phyloP scores from a whole-genome alignment of 352 stramenopile species.

The Phytophthora ramorum region DNA sequence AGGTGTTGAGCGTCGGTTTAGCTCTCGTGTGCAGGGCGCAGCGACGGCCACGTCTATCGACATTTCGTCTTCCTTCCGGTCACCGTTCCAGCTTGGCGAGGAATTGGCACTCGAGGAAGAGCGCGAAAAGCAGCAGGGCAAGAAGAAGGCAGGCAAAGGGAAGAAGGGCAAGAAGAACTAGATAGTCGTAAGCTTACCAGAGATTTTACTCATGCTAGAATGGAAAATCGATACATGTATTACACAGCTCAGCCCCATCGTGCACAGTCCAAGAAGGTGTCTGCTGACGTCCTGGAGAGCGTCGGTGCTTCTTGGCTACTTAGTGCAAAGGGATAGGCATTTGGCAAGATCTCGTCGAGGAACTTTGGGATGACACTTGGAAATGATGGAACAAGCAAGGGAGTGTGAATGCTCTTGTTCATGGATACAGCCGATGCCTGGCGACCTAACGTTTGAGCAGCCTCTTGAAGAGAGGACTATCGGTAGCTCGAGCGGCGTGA shows the following conservation, averaged over 20 bases:
- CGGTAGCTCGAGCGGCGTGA: too few species aligned
- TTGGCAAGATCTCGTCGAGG: too few species aligned
- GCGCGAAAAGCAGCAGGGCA: constrained; percentile 51
- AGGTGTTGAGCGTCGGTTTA: constrained; percentile 82
- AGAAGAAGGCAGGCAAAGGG: constrained; percentile 57
- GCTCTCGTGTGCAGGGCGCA: constrained; percentile 65
- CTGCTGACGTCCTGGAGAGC: too few species aligned
- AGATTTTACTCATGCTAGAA: constrained; percentile 4
- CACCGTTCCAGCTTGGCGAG: constrained; percentile 76
- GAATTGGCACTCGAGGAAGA: constrained; percentile 81
- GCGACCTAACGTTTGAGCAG: too few species aligned
- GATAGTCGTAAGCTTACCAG: constrained; percentile 19
- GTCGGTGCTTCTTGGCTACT: too few species aligned
- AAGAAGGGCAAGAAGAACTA: constrained; percentile 53
- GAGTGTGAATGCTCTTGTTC: too few species aligned
- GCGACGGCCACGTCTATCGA: constrained; percentile 43
- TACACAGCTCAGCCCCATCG: neutral
- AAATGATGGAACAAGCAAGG: too few species aligned
- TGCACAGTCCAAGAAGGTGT: neutral
- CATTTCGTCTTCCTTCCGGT: constrained; percentile 79
- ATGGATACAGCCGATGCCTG: too few species aligned
- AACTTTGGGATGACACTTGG: neutral
- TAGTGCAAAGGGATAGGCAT: too few species aligned
- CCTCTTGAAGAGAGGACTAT: too few species aligned
- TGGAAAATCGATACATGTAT: constrained; percentile 5